Percentiles rank a stretch among this genome's conserved stretches.
phyloP scores from a whole-genome alignment of 2,329 filamentous ascomycete species.

The Colletotrichum trifolii region DNA sequence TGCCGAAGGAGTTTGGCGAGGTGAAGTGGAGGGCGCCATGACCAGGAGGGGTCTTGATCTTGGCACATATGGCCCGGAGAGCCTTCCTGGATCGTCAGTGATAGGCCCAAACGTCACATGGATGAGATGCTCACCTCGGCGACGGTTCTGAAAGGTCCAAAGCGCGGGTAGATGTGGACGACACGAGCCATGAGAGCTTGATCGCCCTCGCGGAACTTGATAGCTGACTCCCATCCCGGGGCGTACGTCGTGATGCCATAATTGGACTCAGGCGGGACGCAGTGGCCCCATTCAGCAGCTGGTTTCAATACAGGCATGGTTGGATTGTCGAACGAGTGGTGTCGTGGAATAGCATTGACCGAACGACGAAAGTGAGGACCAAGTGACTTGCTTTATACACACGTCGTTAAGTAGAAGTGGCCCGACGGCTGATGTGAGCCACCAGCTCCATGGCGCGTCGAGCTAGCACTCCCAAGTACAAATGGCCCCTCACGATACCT shows the following conservation, averaged over 20 bases:
- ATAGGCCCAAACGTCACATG: not conserved
- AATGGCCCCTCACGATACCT: no score
- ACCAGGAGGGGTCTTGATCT: constrained; percentile 42
- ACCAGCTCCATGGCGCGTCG: no score
- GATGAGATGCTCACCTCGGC: constrained; percentile 44
- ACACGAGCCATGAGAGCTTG: constrained; percentile 46
- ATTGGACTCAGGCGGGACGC: constrained; percentile 57
- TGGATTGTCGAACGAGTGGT: no score
- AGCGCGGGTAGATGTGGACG: constrained; percentile 59
- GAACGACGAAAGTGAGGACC: not conserved
- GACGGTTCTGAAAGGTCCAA: constrained; percentile 52
- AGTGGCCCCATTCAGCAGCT: constrained; percentile 55
- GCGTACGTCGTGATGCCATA: constrained; percentile 60
- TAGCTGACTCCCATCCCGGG: constrained; percentile 55
- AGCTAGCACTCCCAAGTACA: no score
- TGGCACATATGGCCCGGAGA: constrained; percentile 48
- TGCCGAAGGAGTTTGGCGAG: constrained; percentile 41
- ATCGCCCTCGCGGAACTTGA: constrained; percentile 55
- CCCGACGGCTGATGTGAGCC: no score
- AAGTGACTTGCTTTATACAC: not conserved
- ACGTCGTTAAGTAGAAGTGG: no score
- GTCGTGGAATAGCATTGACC: not conserved
- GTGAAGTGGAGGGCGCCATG: constrained; percentile 44
- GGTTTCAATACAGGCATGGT: constrained; percentile 51
- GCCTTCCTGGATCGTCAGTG: constrained; percentile 44